A percentile compares a stretch with the other conserved stretches of the same genome.
Evolutionary conservation across 345 rosid species (phyloP).

Genomic region (Citrus glauca): DNA sequence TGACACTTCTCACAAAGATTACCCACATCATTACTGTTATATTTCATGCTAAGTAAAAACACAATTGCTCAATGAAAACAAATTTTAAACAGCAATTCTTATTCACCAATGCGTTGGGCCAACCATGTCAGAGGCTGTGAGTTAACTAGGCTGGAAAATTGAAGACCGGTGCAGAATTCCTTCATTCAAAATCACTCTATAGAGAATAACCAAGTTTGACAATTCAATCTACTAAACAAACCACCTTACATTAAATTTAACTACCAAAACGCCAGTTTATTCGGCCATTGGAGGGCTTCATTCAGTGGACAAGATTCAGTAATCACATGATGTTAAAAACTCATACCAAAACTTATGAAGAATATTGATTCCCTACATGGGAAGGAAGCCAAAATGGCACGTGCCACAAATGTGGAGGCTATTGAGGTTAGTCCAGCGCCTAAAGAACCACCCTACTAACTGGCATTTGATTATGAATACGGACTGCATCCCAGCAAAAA

Average conservation of each 20-base stretch:
- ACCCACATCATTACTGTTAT: too few species aligned
- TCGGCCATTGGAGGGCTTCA: background rate
- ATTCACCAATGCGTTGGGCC: background rate
- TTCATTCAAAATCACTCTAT: background rate
- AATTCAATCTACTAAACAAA: background rate
- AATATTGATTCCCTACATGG: background rate
- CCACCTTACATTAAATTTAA: background rate
- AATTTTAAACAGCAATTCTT: background rate
- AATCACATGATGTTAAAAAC: background rate
- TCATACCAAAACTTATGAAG: background rate
- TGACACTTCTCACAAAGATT: too few species aligned
- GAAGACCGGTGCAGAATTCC: too few species aligned
- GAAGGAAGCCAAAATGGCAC: background rate
- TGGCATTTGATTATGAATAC: slow-evolving; percentile 9
- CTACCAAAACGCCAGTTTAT: background rate
- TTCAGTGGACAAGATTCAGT: background rate
- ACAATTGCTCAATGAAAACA: background rate
- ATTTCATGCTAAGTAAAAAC: background rate
- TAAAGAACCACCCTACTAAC: slow-evolving; percentile 5
- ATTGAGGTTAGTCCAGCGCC: slow-evolving; percentile 25
- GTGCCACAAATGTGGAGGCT: background rate
- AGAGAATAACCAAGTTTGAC: background rate
- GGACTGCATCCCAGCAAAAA: slow-evolving; percentile 14
- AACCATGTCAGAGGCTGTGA: background rate
- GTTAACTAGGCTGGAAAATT: background rate